phyloP scores from a whole-genome alignment of 192 early-diverging fungal genomes.

The Gryganskiella cystojenkinii region DNA sequence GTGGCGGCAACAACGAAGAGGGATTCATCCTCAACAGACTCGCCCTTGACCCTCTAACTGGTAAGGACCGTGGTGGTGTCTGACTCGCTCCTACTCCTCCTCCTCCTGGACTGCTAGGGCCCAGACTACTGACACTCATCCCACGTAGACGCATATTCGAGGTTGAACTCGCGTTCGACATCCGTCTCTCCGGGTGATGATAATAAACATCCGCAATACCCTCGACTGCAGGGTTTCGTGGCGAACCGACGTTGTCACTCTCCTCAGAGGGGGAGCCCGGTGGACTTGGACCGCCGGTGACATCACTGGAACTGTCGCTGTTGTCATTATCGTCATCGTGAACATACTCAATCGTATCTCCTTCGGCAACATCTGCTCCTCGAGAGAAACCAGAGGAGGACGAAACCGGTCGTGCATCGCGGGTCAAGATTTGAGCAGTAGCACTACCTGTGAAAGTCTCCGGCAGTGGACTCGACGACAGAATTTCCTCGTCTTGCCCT shows the following conservation, averaged over 20 bases:
- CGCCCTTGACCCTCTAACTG: conserved; percentile 14
- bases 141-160: conserved; percentile 5
- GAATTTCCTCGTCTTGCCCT: conserved; percentile 46
- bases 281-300: conserved; percentile 18
- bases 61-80: conserved; percentile 16
- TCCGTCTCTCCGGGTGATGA: conserved; percentile 42
- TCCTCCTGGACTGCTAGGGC: not conserved
- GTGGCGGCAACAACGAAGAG: not conserved
- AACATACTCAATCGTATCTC: not conserved
- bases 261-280: conserved; percentile 8
- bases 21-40: conserved; percentile 11
- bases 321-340: not conserved
- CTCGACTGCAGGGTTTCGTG: conserved; percentile 32
- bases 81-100: not conserved
- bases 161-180: conserved; percentile 14
- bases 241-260: not conserved
- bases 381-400: too few species aligned
- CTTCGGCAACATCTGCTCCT: not conserved
- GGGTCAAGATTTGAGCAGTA: too few species aligned
- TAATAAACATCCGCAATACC: conserved; percentile 47
- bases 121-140: not conserved
- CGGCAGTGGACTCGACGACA: not conserved
- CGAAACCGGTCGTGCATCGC: too few species aligned
- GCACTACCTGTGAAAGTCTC: too few species aligned
- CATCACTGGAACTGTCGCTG: conserved; percentile 12